These are phyloP conservation scores for Deuterostichococcus epilithicus DNA, from an alignment of 139 green algal genomes.

Conservation along the genomic window DNA sequence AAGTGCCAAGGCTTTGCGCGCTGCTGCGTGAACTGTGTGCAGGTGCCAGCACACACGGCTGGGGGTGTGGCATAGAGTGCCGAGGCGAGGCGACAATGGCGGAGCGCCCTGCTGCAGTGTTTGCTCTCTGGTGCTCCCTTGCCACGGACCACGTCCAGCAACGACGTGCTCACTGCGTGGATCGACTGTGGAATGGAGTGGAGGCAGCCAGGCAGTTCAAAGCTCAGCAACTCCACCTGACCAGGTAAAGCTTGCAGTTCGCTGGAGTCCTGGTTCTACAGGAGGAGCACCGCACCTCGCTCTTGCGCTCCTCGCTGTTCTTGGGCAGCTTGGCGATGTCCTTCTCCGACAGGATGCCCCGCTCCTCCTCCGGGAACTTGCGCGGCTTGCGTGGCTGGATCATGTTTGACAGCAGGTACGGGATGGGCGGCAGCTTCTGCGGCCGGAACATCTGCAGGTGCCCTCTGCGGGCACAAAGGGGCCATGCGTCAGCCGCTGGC, in stretches of 20 bases:
- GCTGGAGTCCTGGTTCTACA: not conserved
- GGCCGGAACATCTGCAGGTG: not conserved
- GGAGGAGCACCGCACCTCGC: constrained; percentile 15
- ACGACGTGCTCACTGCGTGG: no score
- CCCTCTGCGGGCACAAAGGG: no score
- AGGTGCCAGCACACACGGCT: no score
- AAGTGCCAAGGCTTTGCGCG: not conserved
- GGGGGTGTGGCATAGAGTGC: no score
- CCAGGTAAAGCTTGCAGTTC: not conserved
- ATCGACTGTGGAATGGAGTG: no score
- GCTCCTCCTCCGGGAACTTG: constrained; percentile 49
- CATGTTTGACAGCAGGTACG: constrained; percentile 65
- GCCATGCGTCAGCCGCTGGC: no score
- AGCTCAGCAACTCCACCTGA: no score
- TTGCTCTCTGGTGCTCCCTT: no score
- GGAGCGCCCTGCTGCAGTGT: no score
- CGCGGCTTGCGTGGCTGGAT: constrained; percentile 49
- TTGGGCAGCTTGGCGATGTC: constrained; percentile 30
- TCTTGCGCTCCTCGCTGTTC: constrained; percentile 19
- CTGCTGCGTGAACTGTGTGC: not conserved
- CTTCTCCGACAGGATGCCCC: constrained; percentile 35
- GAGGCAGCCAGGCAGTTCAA: no score
- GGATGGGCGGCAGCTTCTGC: constrained; percentile 61
- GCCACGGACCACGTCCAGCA: no score
- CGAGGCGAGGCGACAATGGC: no score